Percentiles rank a stretch among this genome's conserved stretches.
phyloP scores from a whole-genome alignment of 768 basidiomycete species.

The Boletales sp. region DNA sequence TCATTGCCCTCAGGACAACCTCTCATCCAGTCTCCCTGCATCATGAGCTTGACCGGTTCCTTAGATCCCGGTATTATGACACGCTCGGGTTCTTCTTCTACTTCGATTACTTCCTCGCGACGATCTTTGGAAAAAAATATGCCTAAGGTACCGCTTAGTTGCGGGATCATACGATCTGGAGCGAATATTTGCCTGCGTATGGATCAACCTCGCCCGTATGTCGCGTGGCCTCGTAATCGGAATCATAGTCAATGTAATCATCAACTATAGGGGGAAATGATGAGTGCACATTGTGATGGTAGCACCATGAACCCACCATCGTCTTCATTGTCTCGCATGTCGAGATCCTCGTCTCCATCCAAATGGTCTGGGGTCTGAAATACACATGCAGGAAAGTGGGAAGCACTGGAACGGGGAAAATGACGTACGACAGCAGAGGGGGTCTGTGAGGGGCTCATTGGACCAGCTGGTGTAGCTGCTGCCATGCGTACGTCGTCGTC shows the following conservation, averaged over 20 bases:
- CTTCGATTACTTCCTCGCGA: slow-evolving; percentile 87
- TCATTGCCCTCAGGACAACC: slow-evolving; percentile 94
- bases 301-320: slow-evolving; percentile 35
- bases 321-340: slow-evolving; percentile 48
- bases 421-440: slow-evolving; percentile 22
- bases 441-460: slow-evolving; percentile 28
- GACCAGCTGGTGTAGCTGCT: slow-evolving; percentile 18
- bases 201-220: slow-evolving; percentile 71
- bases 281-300: slow-evolving; percentile 6
- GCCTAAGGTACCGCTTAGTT: slow-evolving; percentile 40
- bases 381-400: not conserved
- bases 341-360: slow-evolving; percentile 47
- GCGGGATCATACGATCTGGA: not conserved
- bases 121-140: slow-evolving; percentile 96
- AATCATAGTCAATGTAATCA: slow-evolving; percentile 79
- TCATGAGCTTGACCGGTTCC: slow-evolving; percentile 63
- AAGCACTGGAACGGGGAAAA: not conserved
- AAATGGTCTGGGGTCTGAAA: slow-evolving; percentile 59
- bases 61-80: slow-evolving; percentile 39
- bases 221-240: slow-evolving; percentile 58
- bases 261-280: slow-evolving; percentile 33
- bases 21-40: slow-evolving; percentile 95
- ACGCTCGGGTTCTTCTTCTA: slow-evolving; percentile 73
- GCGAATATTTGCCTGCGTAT: slow-evolving; percentile 62
- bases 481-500: slow-evolving; percentile 52